Percentiles rank a stretch among this genome's conserved stretches.
These are phyloP conservation scores for Microbotryum scabiosae DNA, from an alignment of 1,284 basidiomycete genomes.

Conservation along the genomic window DNA sequence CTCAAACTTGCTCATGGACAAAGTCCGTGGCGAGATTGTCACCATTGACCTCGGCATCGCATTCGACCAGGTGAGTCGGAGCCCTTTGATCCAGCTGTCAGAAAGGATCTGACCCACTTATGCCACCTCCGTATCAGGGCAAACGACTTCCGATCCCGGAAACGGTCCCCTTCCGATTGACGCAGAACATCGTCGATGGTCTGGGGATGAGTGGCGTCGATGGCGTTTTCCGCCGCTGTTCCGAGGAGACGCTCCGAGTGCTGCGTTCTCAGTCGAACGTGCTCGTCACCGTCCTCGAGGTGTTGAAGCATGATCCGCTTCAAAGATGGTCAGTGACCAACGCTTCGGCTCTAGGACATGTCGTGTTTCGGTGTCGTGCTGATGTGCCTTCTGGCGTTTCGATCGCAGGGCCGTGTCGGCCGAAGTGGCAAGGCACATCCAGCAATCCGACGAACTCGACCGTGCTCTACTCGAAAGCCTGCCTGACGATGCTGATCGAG, in stretches of 20 bases:
- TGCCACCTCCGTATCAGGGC: constrained; percentile 71
- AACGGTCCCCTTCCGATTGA: constrained; percentile 88
- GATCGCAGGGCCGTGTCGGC: constrained; percentile 29
- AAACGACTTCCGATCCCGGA: constrained; percentile 74
- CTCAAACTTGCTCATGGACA: constrained; percentile 87
- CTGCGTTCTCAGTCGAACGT: constrained; percentile 74
- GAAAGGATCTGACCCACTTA: neutral
- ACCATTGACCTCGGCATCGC: constrained; percentile 96
- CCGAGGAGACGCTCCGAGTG: constrained; percentile 87
- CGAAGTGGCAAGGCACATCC: constrained; percentile 29
- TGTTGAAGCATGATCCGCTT: constrained; percentile 93
- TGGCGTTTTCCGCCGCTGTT: constrained; percentile 89
- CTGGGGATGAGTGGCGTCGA: constrained; percentile 83
- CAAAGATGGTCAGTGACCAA: constrained; percentile 64
- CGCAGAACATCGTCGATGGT: constrained; percentile 85
- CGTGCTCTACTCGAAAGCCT: constrained; percentile 30
- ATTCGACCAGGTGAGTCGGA: constrained; percentile 70
- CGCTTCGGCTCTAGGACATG: neutral
- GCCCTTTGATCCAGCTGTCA: neutral
- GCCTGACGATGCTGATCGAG: constrained; percentile 78
- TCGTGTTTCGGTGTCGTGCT: constrained; percentile 12
- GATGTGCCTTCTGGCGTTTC: constrained; percentile 4
- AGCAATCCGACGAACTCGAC: constrained; percentile 25
- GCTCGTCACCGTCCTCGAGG: constrained; percentile 89
- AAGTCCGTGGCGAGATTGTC: constrained; percentile 70